phyloP scores from a whole-genome alignment of 2,329 filamentous ascomycete genomes.

The Pyrenophora tritici-repentis region DNA sequence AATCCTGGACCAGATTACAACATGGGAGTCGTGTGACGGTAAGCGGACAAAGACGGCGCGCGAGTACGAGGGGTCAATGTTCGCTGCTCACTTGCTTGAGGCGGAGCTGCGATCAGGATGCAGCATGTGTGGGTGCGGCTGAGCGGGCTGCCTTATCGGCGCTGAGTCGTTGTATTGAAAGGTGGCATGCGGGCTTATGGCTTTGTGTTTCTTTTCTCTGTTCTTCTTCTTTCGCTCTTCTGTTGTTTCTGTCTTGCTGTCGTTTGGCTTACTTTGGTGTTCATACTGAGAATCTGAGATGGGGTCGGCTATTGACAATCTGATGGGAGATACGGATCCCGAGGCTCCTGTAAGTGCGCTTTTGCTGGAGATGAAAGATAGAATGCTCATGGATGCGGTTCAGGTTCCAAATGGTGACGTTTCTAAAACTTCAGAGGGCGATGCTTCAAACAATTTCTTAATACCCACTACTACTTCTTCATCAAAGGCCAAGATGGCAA shows the following conservation, averaged over 20 bases:
- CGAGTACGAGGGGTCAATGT: constrained; percentile 8
- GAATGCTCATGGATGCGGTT: too few relatives aligned
- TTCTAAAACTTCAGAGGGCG: too few relatives aligned
- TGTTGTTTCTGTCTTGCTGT: not conserved
- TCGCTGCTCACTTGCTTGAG: constrained; percentile 10
- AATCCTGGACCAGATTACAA: not conserved
- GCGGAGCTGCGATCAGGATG: constrained; percentile 10
- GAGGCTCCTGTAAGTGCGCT: too few relatives aligned
- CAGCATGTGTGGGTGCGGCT: constrained; percentile 8
- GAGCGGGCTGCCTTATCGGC: constrained; percentile 10
- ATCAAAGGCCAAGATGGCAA: not conserved
- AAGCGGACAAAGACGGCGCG: constrained; percentile 10
- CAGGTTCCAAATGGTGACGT: too few relatives aligned
- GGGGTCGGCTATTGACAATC: not conserved
- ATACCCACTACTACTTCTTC: not conserved
- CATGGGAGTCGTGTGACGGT: constrained; percentile 10
- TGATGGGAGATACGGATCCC: too few relatives aligned
- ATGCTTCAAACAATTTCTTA: too few relatives aligned
- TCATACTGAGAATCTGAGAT: not conserved
- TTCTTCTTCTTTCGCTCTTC: not conserved
- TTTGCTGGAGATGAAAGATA: too few relatives aligned
- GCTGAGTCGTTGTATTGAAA: constrained; percentile 2
- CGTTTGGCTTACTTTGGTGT: not conserved
- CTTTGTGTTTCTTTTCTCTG: not conserved
- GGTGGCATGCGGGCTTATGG: not conserved